A percentile compares a stretch with the other conserved stretches of the same genome.
These are phyloP conservation scores for Lipomyces chichibuensis DNA, from an alignment of 805 yeast species.

Conservation along the genomic window DNA sequence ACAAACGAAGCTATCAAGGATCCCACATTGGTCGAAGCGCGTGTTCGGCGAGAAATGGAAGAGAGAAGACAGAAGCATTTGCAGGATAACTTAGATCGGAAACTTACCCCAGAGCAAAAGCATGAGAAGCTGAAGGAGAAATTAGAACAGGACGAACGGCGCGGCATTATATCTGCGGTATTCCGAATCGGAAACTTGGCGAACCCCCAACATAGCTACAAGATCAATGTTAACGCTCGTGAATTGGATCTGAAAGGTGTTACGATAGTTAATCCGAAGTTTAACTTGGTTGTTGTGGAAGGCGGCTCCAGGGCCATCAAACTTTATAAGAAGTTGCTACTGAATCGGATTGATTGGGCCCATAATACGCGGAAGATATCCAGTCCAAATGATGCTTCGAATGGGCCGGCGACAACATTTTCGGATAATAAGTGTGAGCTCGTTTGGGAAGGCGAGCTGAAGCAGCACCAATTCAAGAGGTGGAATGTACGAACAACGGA, in stretches of 20 bases:
- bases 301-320: slow-evolving; percentile 67
- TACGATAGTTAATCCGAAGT: slow-evolving; percentile 41
- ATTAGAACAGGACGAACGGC: slow-evolving; percentile 52
- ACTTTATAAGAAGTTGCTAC: slow-evolving; percentile 65
- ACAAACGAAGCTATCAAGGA: slow-evolving; percentile 85
- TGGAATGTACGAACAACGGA: slow-evolving; percentile 28
- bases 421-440: slow-evolving; percentile 33
- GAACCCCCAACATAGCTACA: slow-evolving; percentile 70
- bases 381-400: slow-evolving; percentile 13
- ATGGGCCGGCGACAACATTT: neutral
- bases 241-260: slow-evolving; percentile 71
- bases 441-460: slow-evolving; percentile 40
- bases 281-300: slow-evolving; percentile 68
- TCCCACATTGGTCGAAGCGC: slow-evolving; percentile 82
- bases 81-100: slow-evolving; percentile 62
- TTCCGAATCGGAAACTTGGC: slow-evolving; percentile 57
- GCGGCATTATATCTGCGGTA: slow-evolving; percentile 61
- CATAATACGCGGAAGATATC: slow-evolving; percentile 43
- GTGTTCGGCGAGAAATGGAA: slow-evolving; percentile 69
- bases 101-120: slow-evolving; percentile 59
- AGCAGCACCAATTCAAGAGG: slow-evolving; percentile 33
- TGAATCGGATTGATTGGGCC: slow-evolving; percentile 70
- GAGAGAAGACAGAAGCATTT: slow-evolving; percentile 64
- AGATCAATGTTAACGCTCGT: slow-evolving; percentile 78
- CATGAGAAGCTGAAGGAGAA: slow-evolving; percentile 55